These are phyloP conservation scores for Salvia sclarea DNA, from an alignment of 305 asterid species.

Conservation along the genomic window DNA sequence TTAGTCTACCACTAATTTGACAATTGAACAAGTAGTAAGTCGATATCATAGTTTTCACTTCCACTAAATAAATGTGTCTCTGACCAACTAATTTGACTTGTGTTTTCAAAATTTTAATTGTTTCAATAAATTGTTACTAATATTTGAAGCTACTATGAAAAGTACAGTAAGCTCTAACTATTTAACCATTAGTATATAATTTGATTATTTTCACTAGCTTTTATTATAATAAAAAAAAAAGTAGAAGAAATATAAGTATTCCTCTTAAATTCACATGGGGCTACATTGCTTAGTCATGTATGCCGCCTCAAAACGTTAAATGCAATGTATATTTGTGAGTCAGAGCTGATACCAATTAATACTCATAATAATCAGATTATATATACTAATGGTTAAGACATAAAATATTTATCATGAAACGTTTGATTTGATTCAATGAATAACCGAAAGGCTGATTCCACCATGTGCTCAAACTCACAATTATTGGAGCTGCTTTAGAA, in stretches of 20 bases:
- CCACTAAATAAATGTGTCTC: no score
- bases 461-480: conserved; percentile 37
- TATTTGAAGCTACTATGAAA: no score
- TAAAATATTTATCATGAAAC: conserved; percentile 8
- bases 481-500: conserved; percentile 16
- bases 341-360: conserved; percentile 21
- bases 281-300: conserved; percentile 15
- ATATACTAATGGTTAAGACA: neutral
- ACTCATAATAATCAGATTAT: neutral
- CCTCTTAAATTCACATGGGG: conserved; percentile 3
- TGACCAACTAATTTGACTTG: no score
- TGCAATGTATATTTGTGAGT: conserved; percentile 38
- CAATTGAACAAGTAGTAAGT: no score
- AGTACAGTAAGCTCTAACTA: no score
- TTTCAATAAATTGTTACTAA: no score
- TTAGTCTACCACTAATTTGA: no score
- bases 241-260: neutral
- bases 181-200: no score
- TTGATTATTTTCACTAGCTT: no score
- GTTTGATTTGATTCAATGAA: conserved; percentile 39
- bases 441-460: conserved; percentile 33
- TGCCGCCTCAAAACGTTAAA: conserved; percentile 10
- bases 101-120: no score
- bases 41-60: no score
- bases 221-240: neutral